A percentile compares a stretch with the other conserved stretches of the same genome.
Conservation (phyloP, 1,284 basidiomycete genomes). For the Pseudozyma tsukubaensis region DNA sequence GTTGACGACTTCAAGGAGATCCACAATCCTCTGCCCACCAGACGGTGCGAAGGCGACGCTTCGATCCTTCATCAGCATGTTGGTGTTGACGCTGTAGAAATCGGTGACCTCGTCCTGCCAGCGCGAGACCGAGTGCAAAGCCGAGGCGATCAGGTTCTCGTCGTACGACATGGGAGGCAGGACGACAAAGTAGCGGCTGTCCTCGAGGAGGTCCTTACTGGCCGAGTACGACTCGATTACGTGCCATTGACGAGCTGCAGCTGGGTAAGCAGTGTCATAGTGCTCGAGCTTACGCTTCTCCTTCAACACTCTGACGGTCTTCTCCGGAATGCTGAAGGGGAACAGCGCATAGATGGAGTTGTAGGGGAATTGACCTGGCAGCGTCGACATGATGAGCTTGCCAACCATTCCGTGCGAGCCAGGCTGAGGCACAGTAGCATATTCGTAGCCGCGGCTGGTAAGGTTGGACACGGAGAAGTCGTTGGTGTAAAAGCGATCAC, state of each 20-base stretch:
- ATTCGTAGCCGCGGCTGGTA: slow-evolving; percentile 71
- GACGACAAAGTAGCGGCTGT: slow-evolving; percentile 36
- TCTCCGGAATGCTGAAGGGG: slow-evolving; percentile 78
- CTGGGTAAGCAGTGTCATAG: slow-evolving; percentile 70
- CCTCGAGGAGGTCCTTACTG: slow-evolving; percentile 40
- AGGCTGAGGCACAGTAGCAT: slow-evolving; percentile 34
- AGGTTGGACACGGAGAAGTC: slow-evolving; percentile 83
- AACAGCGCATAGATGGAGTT: slow-evolving; percentile 52
- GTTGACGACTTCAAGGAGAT: slow-evolving; percentile 46
- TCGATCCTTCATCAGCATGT: slow-evolving; percentile 15
- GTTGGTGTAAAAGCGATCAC: slow-evolving; percentile 83
- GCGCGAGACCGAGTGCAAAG: slow-evolving; percentile 37
- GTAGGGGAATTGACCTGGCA: slow-evolving; percentile 48
- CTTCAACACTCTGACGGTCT: slow-evolving; percentile 73
- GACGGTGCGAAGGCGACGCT: slow-evolving; percentile 23
- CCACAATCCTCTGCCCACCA: slow-evolving; percentile 32
- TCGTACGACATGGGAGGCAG: slow-evolving; percentile 41
- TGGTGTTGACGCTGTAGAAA: slow-evolving; percentile 32
- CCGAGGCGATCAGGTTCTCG: slow-evolving; percentile 36
- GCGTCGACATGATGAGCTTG: slow-evolving; percentile 49
- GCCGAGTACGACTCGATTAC: slow-evolving; percentile 42
- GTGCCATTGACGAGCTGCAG: slow-evolving; percentile 30
- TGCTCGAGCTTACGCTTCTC: slow-evolving; percentile 73
- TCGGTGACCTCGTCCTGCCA: slow-evolving; percentile 37
- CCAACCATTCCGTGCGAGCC: slow-evolving; percentile 43